Base-by-base conservation (phyloP, 2,329 filamentous ascomycete genomes). In the Paradendryphiella salina region DNA sequence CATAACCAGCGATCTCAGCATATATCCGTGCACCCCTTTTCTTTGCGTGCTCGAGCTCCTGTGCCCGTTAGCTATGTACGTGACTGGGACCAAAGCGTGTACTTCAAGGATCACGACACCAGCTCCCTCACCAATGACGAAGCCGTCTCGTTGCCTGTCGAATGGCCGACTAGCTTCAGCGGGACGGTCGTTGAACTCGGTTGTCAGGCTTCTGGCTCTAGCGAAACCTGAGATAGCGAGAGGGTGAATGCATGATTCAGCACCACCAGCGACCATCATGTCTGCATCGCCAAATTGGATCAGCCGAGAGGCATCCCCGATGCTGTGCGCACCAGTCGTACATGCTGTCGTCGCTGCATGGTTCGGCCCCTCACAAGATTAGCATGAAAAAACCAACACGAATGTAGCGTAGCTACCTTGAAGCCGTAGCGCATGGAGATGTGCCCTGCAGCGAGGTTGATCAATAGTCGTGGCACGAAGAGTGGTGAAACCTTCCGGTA, bases 161-260 rank as follows among this genome's bases (percentile, higher is more conserved):
- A 99, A 99, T 0, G 94, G 94, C 8, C 94, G 82, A 23, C 91
- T 96, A 41, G 91, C 85, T 38, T 82, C 77, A 1, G 77, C 61
- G 0, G 93, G 91, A 8, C 80, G 73, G 52, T 88, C 77, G 66
- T 96, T 96, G 76, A 85, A 95, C 3, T 80, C 82, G 0, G 90
- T 96, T 5, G 90, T 87, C 29, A 99, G 77, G 44, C 92, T 96
- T 52, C 93, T 84, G 1, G 92, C 90, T 55, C 91, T 83, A 18
- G 90, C 88, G 67, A 99, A 99, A 5, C 93, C 94, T 5, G 92
- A 90, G 61, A 97, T 88, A 1, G 93, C 89, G 35, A 99, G 80
- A 8, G 94, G 94, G 69, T 99, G 93, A 48, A 99, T 93, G 71
- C 94, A 99, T 0, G 93, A 91, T 74, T 99, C 94, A 7, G 93